phyloP scores from a whole-genome alignment of 2,329 filamentous ascomycete species.

The Sporothrix humicola region DNA sequence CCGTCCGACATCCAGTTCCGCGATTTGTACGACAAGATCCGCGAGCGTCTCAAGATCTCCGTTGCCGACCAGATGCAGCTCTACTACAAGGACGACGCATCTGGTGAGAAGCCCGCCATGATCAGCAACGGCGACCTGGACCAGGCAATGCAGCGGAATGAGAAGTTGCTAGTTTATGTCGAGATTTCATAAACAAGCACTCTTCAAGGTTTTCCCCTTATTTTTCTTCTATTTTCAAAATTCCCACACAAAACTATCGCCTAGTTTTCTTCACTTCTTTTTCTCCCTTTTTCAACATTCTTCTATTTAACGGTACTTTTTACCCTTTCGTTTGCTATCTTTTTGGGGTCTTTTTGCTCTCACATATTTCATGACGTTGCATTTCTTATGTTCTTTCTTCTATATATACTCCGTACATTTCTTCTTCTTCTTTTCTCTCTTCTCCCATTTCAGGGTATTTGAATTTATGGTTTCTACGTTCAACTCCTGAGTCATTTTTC shows the following conservation, averaged over 20 bases:
- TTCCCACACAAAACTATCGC: no score
- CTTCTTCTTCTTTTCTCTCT: no score
- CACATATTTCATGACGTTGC: no score
- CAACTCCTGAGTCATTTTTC: background rate
- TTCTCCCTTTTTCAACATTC: background rate
- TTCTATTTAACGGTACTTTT: no score
- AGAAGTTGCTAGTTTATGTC: constrained; percentile 82
- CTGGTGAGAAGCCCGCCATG: constrained; percentile 74
- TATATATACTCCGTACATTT: no score
- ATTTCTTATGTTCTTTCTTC: no score
- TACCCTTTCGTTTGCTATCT: no score
- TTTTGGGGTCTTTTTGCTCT: no score
- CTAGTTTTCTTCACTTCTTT: background rate
- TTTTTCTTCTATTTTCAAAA: background rate
- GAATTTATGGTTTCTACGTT: no score
- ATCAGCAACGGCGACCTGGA: constrained; percentile 82
- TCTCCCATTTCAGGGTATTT: no score
- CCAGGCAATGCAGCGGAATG: constrained; percentile 78
- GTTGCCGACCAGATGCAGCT: constrained; percentile 74
- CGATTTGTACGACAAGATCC: constrained; percentile 82
- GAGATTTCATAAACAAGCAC: constrained; percentile 53
- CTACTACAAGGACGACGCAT: constrained; percentile 84
- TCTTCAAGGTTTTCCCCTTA: background rate
- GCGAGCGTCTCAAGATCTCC: constrained; percentile 78
- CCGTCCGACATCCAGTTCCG: constrained; percentile 78